A percentile compares a stretch with the other conserved stretches of the same genome.
phyloP scores from a whole-genome alignment of 495 filamentous ascomycete species.

The Aspergillus sclerotioniger region DNA sequence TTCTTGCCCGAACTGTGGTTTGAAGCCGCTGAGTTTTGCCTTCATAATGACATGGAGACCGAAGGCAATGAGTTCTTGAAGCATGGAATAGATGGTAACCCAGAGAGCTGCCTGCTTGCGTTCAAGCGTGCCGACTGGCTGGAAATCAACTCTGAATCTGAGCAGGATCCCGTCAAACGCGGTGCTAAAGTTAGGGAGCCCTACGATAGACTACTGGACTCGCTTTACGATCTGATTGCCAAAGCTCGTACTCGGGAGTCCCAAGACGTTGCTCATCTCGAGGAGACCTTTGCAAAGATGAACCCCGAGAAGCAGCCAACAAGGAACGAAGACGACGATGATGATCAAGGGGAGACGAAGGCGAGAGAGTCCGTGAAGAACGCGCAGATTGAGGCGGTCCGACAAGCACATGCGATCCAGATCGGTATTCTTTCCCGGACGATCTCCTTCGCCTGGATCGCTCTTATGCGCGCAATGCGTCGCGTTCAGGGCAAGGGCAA shows the following conservation, averaged over 20 bases:
- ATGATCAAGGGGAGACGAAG: slow-evolving; percentile 54
- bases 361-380: slow-evolving; percentile 56
- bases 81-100: slow-evolving; percentile 82
- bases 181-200: slow-evolving; percentile 74
- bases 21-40: slow-evolving; percentile 91
- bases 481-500: slow-evolving; percentile 91
- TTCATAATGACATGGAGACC: slow-evolving; percentile 65
- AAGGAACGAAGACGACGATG: slow-evolving; percentile 64
- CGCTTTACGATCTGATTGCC: slow-evolving; percentile 75
- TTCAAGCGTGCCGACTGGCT: slow-evolving; percentile 86
- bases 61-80: slow-evolving; percentile 76
- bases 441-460: slow-evolving; percentile 91
- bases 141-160: slow-evolving; percentile 66
- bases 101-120: slow-evolving; percentile 85
- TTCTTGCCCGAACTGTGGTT: slow-evolving; percentile 97
- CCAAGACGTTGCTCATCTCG: slow-evolving; percentile 66
- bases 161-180: slow-evolving; percentile 66
- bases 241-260: slow-evolving; percentile 71
- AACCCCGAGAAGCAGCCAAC: slow-evolving; percentile 44
- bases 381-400: slow-evolving; percentile 66
- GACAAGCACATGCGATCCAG: slow-evolving; percentile 67
- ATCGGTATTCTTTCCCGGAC: slow-evolving; percentile 70
- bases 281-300: slow-evolving; percentile 52
- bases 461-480: slow-evolving; percentile 87
- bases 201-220: slow-evolving; percentile 78